These are phyloP conservation scores for Sporothrix protearum DNA, from an alignment of 2,329 filamentous ascomycete species.

Conservation along the genomic window DNA sequence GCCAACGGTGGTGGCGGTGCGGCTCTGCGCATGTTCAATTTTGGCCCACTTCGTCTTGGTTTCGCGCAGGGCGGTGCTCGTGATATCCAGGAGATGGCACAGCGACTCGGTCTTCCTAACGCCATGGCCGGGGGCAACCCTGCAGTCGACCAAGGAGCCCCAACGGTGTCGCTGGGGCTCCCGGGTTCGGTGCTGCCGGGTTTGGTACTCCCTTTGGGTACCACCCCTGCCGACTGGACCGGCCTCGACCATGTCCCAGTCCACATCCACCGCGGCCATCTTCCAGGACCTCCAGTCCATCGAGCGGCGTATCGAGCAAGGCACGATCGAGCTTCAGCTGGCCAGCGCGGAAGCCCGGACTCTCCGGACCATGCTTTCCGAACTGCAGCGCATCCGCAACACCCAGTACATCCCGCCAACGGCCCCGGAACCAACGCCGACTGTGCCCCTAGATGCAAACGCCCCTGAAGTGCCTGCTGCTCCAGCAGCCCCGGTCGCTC, in stretches of 20 bases:
- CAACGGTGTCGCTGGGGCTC: background rate
- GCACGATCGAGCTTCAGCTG: conserved; percentile 54
- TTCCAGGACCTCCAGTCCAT: conserved; percentile 61
- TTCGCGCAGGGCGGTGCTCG: conserved; percentile 66
- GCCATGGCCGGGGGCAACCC: conserved; percentile 29
- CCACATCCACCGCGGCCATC: conserved; percentile 41
- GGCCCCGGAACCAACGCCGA: background rate
- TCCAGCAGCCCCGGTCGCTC: background rate
- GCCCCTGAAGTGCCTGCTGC: background rate
- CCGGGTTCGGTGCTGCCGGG: background rate
- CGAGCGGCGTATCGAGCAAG: conserved; percentile 66
- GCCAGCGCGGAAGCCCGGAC: conserved; percentile 65
- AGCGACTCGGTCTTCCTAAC: conserved; percentile 53
- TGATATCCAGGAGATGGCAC: conserved; percentile 64
- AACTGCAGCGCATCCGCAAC: conserved; percentile 63
- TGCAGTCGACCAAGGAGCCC: background rate
- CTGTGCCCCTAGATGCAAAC: background rate
- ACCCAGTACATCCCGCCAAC: background rate
- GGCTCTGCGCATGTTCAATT: conserved; percentile 38
- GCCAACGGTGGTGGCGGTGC: conserved; percentile 32
- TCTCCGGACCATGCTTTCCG: conserved; percentile 64
- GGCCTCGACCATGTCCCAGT: background rate
- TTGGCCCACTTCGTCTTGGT: conserved; percentile 71
- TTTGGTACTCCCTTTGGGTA: background rate
- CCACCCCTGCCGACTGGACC: background rate